These are phyloP conservation scores for Alternaria viburni DNA, from an alignment of 2,329 filamentous ascomycete species.

Conservation along the genomic window DNA sequence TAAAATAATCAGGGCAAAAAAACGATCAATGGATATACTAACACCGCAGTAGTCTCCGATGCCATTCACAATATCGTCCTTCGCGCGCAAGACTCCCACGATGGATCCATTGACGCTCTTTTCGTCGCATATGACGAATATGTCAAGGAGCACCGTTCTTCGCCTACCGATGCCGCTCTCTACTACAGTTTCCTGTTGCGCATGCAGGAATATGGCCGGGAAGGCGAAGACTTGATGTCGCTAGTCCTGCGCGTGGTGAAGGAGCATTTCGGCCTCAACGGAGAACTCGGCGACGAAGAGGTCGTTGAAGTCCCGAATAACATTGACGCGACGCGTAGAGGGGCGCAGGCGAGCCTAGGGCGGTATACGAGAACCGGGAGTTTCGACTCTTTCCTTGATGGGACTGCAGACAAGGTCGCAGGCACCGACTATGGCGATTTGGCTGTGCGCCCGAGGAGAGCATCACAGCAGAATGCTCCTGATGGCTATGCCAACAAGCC, in stretches of 20 bases:
- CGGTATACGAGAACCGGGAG: conserved; percentile 56
- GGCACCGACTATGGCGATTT: conserved; percentile 39
- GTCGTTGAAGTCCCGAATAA: conserved; percentile 44
- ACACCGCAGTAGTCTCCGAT: conserved; percentile 68
- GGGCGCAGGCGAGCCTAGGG: conserved; percentile 28
- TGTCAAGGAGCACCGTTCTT: conserved; percentile 71
- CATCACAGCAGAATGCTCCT: conserved; percentile 15
- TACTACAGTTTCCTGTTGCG: conserved; percentile 81
- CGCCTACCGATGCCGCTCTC: conserved; percentile 75
- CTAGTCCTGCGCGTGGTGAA: conserved; percentile 73
- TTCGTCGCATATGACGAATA: conserved; percentile 82
- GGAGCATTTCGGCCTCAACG: conserved; percentile 61
- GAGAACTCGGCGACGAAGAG: conserved; percentile 62
- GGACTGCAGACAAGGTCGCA: conserved; percentile 60
- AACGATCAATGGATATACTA: conserved; percentile 1
- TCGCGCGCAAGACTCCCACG: conserved; percentile 70
- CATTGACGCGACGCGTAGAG: conserved; percentile 32
- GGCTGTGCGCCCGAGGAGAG: conserved; percentile 25
- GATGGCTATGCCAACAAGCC: conserved; percentile 10
- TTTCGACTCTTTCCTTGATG: conserved; percentile 66
- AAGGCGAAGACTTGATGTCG: conserved; percentile 61
- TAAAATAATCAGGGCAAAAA: not conserved
- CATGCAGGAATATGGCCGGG: conserved; percentile 54
- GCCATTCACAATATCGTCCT: conserved; percentile 78
- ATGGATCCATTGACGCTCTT: conserved; percentile 73